These are phyloP conservation scores for Aspergillus latus DNA, from an alignment of 2,329 filamentous ascomycete genomes.

Conservation along the genomic window DNA sequence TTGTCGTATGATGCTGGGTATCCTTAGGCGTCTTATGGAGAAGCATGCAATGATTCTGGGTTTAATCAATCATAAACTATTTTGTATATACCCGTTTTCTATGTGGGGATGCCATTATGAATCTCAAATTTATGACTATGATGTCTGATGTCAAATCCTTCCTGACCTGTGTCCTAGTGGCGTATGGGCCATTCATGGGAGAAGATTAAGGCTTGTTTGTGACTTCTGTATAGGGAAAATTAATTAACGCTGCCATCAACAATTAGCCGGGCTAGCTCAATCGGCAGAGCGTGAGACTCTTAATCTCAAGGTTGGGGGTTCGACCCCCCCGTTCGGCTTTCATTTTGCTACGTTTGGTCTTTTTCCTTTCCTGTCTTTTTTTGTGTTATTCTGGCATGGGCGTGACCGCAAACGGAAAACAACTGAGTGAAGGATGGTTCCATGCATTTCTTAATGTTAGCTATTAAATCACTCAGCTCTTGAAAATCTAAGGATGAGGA, in stretches of 20 bases:
- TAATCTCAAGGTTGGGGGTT: slow-evolving; percentile 1
- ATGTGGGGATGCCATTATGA: neutral
- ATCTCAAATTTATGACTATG: neutral
- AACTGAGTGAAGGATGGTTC: too few relatives aligned
- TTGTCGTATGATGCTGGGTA: neutral
- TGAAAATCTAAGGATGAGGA: too few relatives aligned
- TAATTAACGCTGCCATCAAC: neutral
- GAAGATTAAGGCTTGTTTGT: too few relatives aligned
- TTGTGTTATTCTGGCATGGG: too few relatives aligned
- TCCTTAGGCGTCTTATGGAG: slow-evolving; percentile 3
- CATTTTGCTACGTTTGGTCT: neutral
- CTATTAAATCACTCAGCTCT: too few relatives aligned
- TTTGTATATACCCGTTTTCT: slow-evolving; percentile 2
- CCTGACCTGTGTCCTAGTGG: too few relatives aligned
- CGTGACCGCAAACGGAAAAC: too few relatives aligned
- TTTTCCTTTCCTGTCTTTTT: neutral
- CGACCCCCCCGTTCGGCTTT: neutral
- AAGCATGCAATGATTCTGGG: neutral
- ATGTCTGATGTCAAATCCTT: too few relatives aligned
- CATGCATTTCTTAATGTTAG: too few relatives aligned
- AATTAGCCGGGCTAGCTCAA: neutral
- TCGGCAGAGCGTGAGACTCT: slow-evolving; percentile 1
- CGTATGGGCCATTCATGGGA: too few relatives aligned
- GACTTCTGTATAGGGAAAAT: too few relatives aligned
- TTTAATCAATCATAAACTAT: neutral